phyloP scores from a whole-genome alignment of 2,329 filamentous ascomycete species.

The Acrocalymma vagum region DNA sequence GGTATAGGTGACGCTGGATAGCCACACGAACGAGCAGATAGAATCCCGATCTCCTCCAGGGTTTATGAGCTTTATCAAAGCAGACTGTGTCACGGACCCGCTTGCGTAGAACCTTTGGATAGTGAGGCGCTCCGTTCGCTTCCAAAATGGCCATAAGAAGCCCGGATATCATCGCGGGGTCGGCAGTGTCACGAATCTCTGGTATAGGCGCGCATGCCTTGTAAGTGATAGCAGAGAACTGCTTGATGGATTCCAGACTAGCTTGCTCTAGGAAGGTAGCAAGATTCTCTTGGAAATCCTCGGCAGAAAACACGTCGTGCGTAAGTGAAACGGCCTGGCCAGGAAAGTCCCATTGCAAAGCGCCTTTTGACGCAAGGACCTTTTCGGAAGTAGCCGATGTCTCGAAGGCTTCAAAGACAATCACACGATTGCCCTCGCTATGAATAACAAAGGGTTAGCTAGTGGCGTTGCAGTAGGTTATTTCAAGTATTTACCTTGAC shows the following conservation, averaged over 20 bases:
- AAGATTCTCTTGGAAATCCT: constrained; percentile 58
- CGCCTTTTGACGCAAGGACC: constrained; percentile 60
- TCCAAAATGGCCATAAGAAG: constrained; percentile 69
- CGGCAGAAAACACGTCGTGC: constrained; percentile 44
- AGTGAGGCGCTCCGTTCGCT: constrained; percentile 55
- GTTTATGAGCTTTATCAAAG: constrained; percentile 56
- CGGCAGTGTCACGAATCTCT: constrained; percentile 66
- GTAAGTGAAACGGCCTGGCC: constrained; percentile 61
- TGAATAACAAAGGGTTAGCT: background rate
- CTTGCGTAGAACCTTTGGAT: constrained; percentile 59
- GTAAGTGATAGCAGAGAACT: constrained; percentile 59
- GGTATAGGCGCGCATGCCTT: constrained; percentile 61
- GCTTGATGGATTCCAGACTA: constrained; percentile 61
- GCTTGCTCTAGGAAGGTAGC: constrained; percentile 65
- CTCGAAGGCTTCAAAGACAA: constrained; percentile 70
- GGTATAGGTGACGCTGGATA: constrained; percentile 61
- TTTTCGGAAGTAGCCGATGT: constrained; percentile 62
- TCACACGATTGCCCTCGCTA: constrained; percentile 14
- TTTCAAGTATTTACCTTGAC: constrained; percentile 37
- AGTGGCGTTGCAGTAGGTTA: background rate
- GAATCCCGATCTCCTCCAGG: constrained; percentile 69
- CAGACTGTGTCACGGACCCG: constrained; percentile 70
- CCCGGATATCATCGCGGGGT: constrained; percentile 66
- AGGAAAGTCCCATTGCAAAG: constrained; percentile 69
- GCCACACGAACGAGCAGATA: constrained; percentile 71